Evolutionary conservation across 306 rosid species (phyloP), one percentile per base, ranked within the genome.

Genomic region (Dalbergia oliveri): DNA sequence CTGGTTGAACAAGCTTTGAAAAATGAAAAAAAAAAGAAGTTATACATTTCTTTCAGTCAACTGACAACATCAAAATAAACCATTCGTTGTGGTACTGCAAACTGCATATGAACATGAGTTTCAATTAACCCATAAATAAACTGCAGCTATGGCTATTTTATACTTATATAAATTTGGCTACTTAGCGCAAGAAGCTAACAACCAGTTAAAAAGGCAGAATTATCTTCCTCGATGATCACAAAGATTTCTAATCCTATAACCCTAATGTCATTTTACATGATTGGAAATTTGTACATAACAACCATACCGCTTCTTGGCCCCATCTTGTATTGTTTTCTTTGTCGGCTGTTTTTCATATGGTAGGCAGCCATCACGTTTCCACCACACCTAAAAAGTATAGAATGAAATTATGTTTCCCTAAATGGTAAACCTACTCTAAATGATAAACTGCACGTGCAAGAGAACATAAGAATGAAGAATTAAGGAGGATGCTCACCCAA

Each of bases 341-440:
- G 51, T 26, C 26, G 89, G 91, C 81, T 91, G 99, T 78, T 90
- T 94, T 79, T 94, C 97, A 88, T 91, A 94, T 64, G 99, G 89
- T 8, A 89, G 93, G 85, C 99, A 94, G 76, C 99, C 97, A 79
- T 94, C 99, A 58, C 95, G 97, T 82, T 94, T 93, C 99, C 99
- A 94, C 99, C 99, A 94, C 54, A 91, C 97, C 98, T 94, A 79
- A 75, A 84, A 79, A 26, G 80, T 47, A 60, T 63, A 76, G 14
- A 61, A 54, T 70, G n/a, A 47, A 47, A 21, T 59, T 26, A 82
- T 11, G 50, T 7, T 66, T 60, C 59, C 53, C 49, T 70, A 50
- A 21, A 79, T 43, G 8, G 66, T 9, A 63, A 72, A 50, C 12
- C 77, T 45, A 63, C 53, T 61, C 45, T 18, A 50, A n/a, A 57